Percentiles rank a stretch among this genome's conserved stretches.
Evolutionary conservation across 805 yeast genomes (phyloP).

Genomic region (Schwanniomyces polymorphus): DNA sequence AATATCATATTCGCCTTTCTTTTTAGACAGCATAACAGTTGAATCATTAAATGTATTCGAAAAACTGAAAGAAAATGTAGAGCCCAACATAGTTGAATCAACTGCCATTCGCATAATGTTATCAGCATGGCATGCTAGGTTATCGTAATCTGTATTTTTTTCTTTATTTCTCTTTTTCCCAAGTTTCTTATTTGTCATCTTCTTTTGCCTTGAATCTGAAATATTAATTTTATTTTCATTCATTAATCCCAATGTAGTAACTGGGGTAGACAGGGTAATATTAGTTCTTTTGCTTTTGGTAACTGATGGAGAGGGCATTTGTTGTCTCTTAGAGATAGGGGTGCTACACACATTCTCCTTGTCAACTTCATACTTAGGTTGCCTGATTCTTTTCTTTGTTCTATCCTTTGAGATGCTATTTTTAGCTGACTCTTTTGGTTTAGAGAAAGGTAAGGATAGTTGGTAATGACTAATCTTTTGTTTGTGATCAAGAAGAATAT

Average conservation of each 20-base stretch:
- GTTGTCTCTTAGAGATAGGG: slow-evolving; percentile 26
- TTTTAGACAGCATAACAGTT: slow-evolving; percentile 7
- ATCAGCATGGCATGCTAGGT: slow-evolving; percentile 47
- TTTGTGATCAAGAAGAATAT: slow-evolving; percentile 17
- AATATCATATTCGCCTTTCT: slow-evolving; percentile 8
- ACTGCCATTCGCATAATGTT: slow-evolving; percentile 48
- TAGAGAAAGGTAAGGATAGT: slow-evolving; percentile 16
- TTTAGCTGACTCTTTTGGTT: background rate
- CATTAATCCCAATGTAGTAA: slow-evolving; percentile 11
- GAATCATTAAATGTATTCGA: slow-evolving; percentile 32
- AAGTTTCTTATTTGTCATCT: background rate
- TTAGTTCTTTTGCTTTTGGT: slow-evolving; percentile 3
- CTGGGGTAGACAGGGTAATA: slow-evolving; percentile 25
- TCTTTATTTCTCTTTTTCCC: background rate
- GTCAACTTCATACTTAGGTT: background rate
- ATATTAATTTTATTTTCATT: background rate
- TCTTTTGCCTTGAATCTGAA: background rate
- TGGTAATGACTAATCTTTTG: slow-evolving; percentile 11
- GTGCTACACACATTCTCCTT: slow-evolving; percentile 8
- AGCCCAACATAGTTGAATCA: slow-evolving; percentile 46
- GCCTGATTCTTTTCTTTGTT: background rate
- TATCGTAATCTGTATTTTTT: slow-evolving; percentile 32
- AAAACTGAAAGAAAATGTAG: slow-evolving; percentile 38
- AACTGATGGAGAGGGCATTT: slow-evolving; percentile 27
- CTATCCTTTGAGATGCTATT: background rate